phyloP scores from a whole-genome alignment of 345 rosid genomes.

The Ailanthus altissimus region DNA sequence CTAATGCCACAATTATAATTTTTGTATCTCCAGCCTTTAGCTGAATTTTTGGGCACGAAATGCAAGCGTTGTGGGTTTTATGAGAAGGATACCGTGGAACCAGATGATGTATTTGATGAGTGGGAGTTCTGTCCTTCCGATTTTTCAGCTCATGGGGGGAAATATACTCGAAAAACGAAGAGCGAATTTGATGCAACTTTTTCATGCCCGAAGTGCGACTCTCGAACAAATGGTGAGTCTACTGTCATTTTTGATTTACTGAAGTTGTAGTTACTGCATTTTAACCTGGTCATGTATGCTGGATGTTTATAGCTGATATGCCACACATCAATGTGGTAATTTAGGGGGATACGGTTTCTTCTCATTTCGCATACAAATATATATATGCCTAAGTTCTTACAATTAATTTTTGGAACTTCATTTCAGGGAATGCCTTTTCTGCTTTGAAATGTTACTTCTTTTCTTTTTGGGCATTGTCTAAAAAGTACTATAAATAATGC shows the following conservation, averaged over 20 bases:
- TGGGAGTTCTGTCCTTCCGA: conserved; percentile 94
- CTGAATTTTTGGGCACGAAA: conserved; percentile 52
- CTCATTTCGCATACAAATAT: neutral
- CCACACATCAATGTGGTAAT: neutral
- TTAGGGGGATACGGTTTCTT: neutral
- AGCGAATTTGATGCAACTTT: conserved; percentile 71
- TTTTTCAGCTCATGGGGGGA: conserved; percentile 57
- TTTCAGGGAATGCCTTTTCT: neutral
- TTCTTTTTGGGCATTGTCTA: neutral
- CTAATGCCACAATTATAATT: conserved; percentile 13
- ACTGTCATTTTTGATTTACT: neutral
- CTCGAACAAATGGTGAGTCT: conserved; percentile 29
- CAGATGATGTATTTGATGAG: conserved; percentile 75
- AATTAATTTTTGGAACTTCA: neutral
- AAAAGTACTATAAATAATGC: neutral
- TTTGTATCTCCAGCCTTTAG: conserved; percentile 62
- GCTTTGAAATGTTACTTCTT: neutral
- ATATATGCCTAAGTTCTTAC: neutral
- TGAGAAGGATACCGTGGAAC: conserved; percentile 51
- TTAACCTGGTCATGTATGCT: neutral
- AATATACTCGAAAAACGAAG: conserved; percentile 43
- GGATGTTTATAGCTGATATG: neutral
- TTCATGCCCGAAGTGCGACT: conserved; percentile 55
- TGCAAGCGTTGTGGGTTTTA: conserved; percentile 98
- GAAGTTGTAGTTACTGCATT: neutral